Evolutionary conservation across 345 rosid species (phyloP).

Genomic region (Dipteronia sinensis): DNA sequence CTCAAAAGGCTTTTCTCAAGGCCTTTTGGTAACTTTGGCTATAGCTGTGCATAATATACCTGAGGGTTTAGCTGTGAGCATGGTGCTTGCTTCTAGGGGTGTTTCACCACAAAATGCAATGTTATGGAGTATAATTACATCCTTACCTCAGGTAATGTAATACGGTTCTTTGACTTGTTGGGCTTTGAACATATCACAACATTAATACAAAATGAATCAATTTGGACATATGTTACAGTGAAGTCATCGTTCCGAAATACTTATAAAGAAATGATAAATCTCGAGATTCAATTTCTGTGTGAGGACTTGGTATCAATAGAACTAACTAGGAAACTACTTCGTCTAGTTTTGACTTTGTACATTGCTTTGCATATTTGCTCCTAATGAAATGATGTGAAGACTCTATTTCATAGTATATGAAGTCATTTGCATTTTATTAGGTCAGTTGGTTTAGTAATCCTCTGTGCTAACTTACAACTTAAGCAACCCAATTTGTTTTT

Average conservation of each 20-base stretch:
- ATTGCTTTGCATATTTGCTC: background rate
- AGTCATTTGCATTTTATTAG: background rate
- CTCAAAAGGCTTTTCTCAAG: slow-evolving; percentile 94
- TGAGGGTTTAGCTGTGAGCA: slow-evolving; percentile 98
- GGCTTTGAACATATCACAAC: slow-evolving; percentile 5
- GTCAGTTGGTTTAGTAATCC: background rate
- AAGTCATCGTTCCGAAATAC: background rate
- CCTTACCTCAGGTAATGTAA: slow-evolving; percentile 87
- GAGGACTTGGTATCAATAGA: background rate
- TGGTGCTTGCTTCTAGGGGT: slow-evolving; percentile 98
- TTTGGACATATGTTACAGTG: background rate
- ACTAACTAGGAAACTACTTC: background rate
- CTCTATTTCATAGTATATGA: background rate
- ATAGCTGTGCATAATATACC: slow-evolving; percentile 99
- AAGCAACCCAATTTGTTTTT: background rate
- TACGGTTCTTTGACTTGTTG: background rate
- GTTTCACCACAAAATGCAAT: slow-evolving; percentile 99
- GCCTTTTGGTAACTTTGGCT: slow-evolving; percentile 95
- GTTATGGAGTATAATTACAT: slow-evolving; percentile 98
- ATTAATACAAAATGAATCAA: slow-evolving; percentile 2
- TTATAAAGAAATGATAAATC: slow-evolving; percentile 1
- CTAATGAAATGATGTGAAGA: background rate
- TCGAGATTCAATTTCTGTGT: background rate
- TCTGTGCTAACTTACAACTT: background rate
- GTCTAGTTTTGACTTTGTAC: background rate